Base-by-base conservation (phyloP, 2,329 filamentous ascomycete genomes). In the Botrytis elliptica region DNA sequence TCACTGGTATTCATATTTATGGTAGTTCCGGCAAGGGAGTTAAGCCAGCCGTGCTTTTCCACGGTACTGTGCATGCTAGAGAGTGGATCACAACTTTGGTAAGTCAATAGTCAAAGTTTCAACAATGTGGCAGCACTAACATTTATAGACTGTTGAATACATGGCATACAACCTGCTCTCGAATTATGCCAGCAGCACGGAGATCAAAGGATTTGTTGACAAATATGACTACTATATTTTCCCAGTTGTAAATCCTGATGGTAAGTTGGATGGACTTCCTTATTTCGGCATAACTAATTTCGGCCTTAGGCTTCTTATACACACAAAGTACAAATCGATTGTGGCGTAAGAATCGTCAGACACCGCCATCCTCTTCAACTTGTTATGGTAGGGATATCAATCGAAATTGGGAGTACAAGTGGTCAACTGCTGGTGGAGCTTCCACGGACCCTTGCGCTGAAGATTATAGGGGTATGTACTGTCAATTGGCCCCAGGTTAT, bases 181-280 rank as follows among this genome's bases (percentile, higher is more conserved):
- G 52, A 83, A 84, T 68, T 88, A 88, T 77, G 79, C 78, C 46
- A 80, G 80, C 29, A 77, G 81, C n/a, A 77, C 81, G 1, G 79
- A 81, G 7, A 81, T 85, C 57, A 83, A 80, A 57, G 79, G 81
- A 1, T 85, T 88, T 71, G 84, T 91, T 38, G 85, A 91, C 80
- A 87, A 84, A 72, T 91, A 89, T 79, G 91, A 92, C 81, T 90
- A 90, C 76, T 91, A 90, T 80, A 85, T 92, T 76, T 85, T 91
- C 75, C 89, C 89, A 4, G 82, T 90, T 38, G 88, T 89, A 25
- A 91, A 91, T 78, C 88, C 88, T 0, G 89, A 90, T 72, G 88
- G 86, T 86, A 79, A 77, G 82, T 66, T 3, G 20, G 64, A n/a
- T 12, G 0, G 4, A 18, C 20, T 60, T 38, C 2, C 4, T 52